A percentile compares a stretch with the other conserved stretches of the same genome.
Conservation (phyloP, 2,329 filamentous ascomycete genomes). For the Exserohilum rostratum region DNA sequence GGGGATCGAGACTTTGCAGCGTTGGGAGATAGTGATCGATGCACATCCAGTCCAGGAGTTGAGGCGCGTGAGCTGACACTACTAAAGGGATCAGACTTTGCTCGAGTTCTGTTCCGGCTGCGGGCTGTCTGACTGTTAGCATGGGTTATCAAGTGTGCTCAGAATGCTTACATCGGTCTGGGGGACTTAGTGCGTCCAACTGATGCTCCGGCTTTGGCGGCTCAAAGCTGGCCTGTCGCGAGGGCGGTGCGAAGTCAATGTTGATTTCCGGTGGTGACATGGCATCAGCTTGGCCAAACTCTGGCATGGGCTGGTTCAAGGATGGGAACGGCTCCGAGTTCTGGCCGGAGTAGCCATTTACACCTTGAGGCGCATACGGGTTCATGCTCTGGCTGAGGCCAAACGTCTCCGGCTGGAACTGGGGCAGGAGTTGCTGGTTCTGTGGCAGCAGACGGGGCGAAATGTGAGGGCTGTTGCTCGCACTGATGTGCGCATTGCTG, state of each 20-base stretch:
- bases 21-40: conserved; percentile 52
- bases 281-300: conserved; percentile 71
- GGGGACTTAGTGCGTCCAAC: conserved; percentile 82
- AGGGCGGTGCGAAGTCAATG: conserved; percentile 85
- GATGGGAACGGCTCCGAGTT: conserved; percentile 57
- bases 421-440: conserved; percentile 64
- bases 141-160: conserved; percentile 20
- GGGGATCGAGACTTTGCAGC: conserved; percentile 54
- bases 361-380: conserved; percentile 54
- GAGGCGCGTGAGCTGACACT: conserved; percentile 54
- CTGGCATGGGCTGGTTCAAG: conserved; percentile 57
- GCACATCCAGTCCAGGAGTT: conserved; percentile 47
- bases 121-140: conserved; percentile 51
- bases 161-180: conserved; percentile 63
- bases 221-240: conserved; percentile 69
- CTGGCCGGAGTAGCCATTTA: conserved; percentile 59
- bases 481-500: conserved; percentile 58
- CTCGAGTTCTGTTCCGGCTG: conserved; percentile 61
- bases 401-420: conserved; percentile 55
- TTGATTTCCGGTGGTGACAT: conserved; percentile 96
- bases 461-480: conserved; percentile 73
- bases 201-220: conserved; percentile 66
- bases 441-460: conserved; percentile 72
- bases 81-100: conserved; percentile 66
- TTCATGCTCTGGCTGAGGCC: conserved; percentile 55